Percentiles rank a stretch among this genome's conserved stretches.
These are phyloP conservation scores for Lasiodiplodia gonubiensis DNA, from an alignment of 2,329 filamentous ascomycete species.

Conservation along the genomic window DNA sequence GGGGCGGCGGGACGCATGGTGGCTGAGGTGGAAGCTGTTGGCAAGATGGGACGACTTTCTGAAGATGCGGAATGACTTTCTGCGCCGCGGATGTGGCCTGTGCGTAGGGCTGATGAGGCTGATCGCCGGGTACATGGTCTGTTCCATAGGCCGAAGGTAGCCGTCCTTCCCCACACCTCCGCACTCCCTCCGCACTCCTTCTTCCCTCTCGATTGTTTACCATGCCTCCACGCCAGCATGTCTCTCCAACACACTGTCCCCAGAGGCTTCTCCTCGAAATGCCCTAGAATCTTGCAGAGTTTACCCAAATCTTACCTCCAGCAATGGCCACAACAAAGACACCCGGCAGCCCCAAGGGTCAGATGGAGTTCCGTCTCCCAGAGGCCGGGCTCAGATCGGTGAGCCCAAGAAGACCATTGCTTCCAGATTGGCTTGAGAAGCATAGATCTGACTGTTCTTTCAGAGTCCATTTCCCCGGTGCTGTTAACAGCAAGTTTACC, in stretches of 20 bases:
- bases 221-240: constrained; percentile 41
- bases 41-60: not conserved
- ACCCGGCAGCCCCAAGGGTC: not conserved
- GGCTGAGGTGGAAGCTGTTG: constrained; percentile 30
- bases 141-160: constrained; percentile 37
- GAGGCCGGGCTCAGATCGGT: constrained; percentile 65
- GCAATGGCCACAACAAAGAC: constrained; percentile 15
- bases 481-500: constrained; percentile 91
- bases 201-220: constrained; percentile 21
- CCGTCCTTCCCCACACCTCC: constrained; percentile 28
- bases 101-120: constrained; percentile 27
- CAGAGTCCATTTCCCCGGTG: constrained; percentile 82
- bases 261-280: constrained; percentile 19
- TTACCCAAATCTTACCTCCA: not conserved
- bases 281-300: constrained; percentile 31
- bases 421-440: not conserved
- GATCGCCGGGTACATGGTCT: not conserved
- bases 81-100: constrained; percentile 7
- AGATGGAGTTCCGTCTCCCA: constrained; percentile 59
- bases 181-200: constrained; percentile 32
- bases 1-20: constrained; percentile 35
- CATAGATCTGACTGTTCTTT: not conserved
- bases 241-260: constrained; percentile 41
- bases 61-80: constrained; percentile 26
- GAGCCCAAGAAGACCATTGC: constrained; percentile 36